A percentile compares a stretch with the other conserved stretches of the same genome.
Evolutionary conservation across 2,329 filamentous ascomycete species (phyloP).

Genomic region (Neonectria faginata): DNA sequence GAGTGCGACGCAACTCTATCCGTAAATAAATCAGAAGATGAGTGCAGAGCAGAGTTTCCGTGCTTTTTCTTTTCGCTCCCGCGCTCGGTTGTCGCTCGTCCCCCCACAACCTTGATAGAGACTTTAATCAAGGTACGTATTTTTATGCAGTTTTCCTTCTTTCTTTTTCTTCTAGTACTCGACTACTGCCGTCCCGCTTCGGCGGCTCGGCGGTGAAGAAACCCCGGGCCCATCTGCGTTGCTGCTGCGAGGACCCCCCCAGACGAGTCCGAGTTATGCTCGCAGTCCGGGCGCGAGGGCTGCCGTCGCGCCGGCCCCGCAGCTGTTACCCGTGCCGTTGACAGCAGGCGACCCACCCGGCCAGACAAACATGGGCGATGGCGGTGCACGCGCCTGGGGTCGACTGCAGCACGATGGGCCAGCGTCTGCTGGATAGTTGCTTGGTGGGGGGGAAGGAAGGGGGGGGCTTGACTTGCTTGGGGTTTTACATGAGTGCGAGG

Average conservation of each 20-base stretch:
- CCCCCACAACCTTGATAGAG: background rate
- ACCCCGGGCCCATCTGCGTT: constrained; percentile 12
- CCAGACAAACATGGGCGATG: constrained; percentile 3
- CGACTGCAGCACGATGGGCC: background rate
- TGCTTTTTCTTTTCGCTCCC: background rate
- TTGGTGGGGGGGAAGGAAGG: background rate
- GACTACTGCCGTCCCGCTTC: background rate
- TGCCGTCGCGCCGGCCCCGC: constrained; percentile 26
- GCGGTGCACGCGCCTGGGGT: constrained; percentile 18
- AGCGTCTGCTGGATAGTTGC: background rate
- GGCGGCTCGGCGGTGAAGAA: constrained; percentile 6
- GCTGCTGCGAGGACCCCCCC: constrained; percentile 1
- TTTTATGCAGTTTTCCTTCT: background rate
- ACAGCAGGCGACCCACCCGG: constrained; percentile 21
- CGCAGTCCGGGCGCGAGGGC: constrained; percentile 13
- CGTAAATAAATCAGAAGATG: background rate
- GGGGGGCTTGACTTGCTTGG: background rate
- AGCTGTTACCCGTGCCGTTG: constrained; percentile 18
- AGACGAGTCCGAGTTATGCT: constrained; percentile 1
- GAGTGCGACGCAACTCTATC: background rate
- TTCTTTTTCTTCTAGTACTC: background rate
- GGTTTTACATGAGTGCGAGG: background rate
- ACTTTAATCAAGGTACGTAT: background rate
- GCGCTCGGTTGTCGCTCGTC: background rate
- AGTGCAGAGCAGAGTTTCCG: background rate